Conservation (phyloP, 768 basidiomycete genomes). For the Lactifluus echinatus region DNA sequence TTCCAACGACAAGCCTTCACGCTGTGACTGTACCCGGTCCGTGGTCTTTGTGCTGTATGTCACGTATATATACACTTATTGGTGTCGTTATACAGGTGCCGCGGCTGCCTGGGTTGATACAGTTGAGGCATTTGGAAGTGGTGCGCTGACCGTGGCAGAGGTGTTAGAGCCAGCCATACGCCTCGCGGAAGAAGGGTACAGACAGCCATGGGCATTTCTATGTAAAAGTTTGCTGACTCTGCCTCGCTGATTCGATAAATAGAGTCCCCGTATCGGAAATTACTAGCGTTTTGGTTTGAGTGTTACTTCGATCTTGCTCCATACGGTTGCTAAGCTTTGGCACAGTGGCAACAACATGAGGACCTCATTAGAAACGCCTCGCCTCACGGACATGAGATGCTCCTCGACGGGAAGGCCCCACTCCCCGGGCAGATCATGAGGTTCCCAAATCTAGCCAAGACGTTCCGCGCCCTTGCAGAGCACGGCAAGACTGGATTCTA, state of each 20-base stretch:
- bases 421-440: conserved; percentile 77
- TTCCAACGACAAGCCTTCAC: conserved; percentile 78
- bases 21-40: conserved; percentile 83
- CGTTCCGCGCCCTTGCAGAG: conserved; percentile 70
- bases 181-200: conserved; percentile 82
- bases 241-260: no score
- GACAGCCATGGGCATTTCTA: not conserved
- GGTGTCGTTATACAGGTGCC: conserved; percentile 47
- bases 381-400: conserved; percentile 79
- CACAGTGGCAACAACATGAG: conserved; percentile 54
- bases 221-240: no score
- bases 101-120: conserved; percentile 95
- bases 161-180: conserved; percentile 84
- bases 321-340: conserved; percentile 1
- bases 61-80: not conserved
- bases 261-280: conserved; percentile 88
- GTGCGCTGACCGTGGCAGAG: conserved; percentile 56
- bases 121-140: conserved; percentile 72
- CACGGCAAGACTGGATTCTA: conserved; percentile 92
- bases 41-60: not conserved
- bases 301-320: conserved; percentile 4
- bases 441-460: conserved; percentile 73
- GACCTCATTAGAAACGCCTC: conserved; percentile 73
- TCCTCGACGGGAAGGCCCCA: conserved; percentile 77
- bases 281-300: conserved; percentile 48